phyloP scores from a whole-genome alignment of 805 yeast genomes.

The Hanseniaspora lindneri region DNA sequence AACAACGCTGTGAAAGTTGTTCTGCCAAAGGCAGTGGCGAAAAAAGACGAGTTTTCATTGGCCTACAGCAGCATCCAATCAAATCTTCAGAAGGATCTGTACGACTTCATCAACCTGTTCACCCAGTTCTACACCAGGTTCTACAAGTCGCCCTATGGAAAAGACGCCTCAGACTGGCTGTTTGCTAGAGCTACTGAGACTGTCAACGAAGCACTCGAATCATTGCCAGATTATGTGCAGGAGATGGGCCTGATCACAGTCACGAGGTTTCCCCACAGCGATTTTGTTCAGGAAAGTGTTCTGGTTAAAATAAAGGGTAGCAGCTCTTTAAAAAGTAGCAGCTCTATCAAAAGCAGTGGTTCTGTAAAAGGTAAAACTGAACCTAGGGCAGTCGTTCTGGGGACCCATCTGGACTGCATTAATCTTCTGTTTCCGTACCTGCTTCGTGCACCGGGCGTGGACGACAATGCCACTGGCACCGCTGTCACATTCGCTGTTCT shows the following conservation, averaged over 20 bases:
- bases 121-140: conserved; percentile 65
- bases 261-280: conserved; percentile 44
- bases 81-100: conserved; percentile 26
- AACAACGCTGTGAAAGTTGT: neutral
- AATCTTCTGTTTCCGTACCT: conserved; percentile 59
- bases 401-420: conserved; percentile 81
- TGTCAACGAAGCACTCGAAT: neutral
- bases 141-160: conserved; percentile 61
- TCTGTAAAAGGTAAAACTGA: conserved; percentile 33
- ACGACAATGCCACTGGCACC: conserved; percentile 86
- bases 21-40: neutral
- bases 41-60: neutral
- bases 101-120: conserved; percentile 46
- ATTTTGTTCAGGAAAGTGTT: conserved; percentile 70
- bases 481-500: conserved; percentile 66
- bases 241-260: neutral
- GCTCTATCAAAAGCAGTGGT: conserved; percentile 42
- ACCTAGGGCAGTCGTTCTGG: conserved; percentile 52
- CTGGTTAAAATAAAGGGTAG: conserved; percentile 52
- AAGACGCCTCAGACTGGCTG: conserved; percentile 62
- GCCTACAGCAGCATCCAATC: neutral
- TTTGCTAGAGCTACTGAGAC: conserved; percentile 32
- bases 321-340: conserved; percentile 28
- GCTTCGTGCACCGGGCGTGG: conserved; percentile 83
- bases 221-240: neutral